phyloP scores from a whole-genome alignment of 768 basidiomycete genomes.

The Leccinum longicurvipes region DNA sequence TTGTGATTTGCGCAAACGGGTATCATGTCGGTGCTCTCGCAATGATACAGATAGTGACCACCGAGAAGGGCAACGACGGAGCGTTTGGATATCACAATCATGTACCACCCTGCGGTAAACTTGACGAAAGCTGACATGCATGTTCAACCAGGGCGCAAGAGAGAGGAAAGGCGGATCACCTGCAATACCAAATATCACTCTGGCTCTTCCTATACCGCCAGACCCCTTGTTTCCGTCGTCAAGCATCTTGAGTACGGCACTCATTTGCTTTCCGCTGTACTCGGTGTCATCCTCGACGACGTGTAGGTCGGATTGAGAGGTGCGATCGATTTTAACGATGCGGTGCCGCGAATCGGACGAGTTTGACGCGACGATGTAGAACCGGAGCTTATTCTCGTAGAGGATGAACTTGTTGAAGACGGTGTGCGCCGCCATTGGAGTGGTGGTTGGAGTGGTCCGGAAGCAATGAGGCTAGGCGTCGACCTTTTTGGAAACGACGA shows the following conservation, averaged over 20 bases:
- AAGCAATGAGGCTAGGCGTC: not conserved
- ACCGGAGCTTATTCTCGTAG: conserved; percentile 88
- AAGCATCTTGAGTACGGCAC: conserved; percentile 87
- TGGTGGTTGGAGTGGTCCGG: not conserved
- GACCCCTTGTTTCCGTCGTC: conserved; percentile 90
- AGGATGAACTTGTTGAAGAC: conserved; percentile 80
- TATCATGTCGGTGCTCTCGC: conserved; percentile 84
- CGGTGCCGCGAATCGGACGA: conserved; percentile 83
- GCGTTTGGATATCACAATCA: conserved; percentile 86
- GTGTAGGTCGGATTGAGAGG: conserved; percentile 65
- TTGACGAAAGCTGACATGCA: conserved; percentile 69
- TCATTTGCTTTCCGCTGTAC: conserved; percentile 89
- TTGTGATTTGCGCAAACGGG: conserved; percentile 77
- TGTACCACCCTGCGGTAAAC: conserved; percentile 96
- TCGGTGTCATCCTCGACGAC: conserved; percentile 86
- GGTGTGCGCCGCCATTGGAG: conserved; percentile 1
- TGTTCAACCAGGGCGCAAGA: not conserved
- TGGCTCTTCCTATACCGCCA: conserved; percentile 81
- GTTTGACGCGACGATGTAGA: conserved; percentile 91
- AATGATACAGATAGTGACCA: conserved; percentile 95
- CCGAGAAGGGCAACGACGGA: conserved; percentile 91
- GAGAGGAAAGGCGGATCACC: conserved; percentile 41
- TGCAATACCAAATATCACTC: conserved; percentile 78
- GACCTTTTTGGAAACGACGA: conserved; percentile 5
- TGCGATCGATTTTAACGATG: conserved; percentile 92